A percentile compares a stretch with the other conserved stretches of the same genome.
phyloP scores from a whole-genome alignment of 2,329 filamentous ascomycete species.

The Arachnomyces sp. region DNA sequence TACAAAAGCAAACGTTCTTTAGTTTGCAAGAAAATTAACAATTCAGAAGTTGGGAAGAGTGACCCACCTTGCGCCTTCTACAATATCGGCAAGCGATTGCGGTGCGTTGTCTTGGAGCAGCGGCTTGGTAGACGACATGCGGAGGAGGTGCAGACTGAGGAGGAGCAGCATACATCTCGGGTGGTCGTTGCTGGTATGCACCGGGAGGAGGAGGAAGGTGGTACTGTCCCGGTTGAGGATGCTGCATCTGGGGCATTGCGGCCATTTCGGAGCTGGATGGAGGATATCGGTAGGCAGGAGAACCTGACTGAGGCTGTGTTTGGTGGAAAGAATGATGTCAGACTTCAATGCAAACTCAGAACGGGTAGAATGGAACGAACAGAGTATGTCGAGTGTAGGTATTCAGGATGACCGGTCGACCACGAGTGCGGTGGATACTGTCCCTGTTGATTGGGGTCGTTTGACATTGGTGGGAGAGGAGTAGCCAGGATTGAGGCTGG shows the following conservation, averaged over 20 bases:
- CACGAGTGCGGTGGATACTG: slow-evolving; percentile 39
- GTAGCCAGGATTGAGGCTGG: slow-evolving; percentile 8
- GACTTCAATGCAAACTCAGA: no score
- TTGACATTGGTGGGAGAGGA: slow-evolving; percentile 32
- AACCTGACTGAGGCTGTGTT: slow-evolving; percentile 12
- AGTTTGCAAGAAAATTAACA: neutral
- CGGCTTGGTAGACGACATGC: slow-evolving; percentile 36
- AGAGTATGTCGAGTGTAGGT: slow-evolving; percentile 29
- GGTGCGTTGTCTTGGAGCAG: slow-evolving; percentile 44
- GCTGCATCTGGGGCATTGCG: slow-evolving; percentile 32
- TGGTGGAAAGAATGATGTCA: no score
- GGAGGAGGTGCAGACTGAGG: slow-evolving; percentile 28
- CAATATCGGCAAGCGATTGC: slow-evolving; percentile 48
- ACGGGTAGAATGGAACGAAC: slow-evolving; percentile 25
- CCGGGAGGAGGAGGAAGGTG: slow-evolving; percentile 26
- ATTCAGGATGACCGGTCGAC: slow-evolving; percentile 32
- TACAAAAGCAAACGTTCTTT: slow-evolving; percentile 29
- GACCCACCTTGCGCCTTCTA: slow-evolving; percentile 43
- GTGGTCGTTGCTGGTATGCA: slow-evolving; percentile 30
- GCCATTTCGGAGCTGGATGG: slow-evolving; percentile 33
- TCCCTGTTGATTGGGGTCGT: slow-evolving; percentile 38
- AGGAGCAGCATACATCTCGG: slow-evolving; percentile 33
- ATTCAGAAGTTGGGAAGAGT: neutral
- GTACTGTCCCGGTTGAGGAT: slow-evolving; percentile 26
- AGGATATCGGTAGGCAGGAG: slow-evolving; percentile 24